phyloP scores from a whole-genome alignment of 371 early-diverging fungal species.

The Mortierella sp. region DNA sequence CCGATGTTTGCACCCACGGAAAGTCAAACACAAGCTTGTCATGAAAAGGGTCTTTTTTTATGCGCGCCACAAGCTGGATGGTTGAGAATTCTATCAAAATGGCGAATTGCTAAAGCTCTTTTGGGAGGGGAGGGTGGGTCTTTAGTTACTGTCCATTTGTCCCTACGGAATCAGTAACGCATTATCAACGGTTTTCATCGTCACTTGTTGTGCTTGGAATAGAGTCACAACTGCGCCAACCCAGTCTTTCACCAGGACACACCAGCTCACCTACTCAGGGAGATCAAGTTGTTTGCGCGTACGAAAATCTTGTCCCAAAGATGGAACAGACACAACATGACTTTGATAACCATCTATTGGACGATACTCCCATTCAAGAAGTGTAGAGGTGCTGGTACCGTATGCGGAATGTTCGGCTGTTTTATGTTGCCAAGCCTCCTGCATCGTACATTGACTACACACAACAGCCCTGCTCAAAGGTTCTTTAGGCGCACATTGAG shows the following conservation, averaged over 20 bases:
- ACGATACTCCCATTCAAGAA: background rate
- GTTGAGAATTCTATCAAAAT: background rate
- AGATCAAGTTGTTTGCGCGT: background rate
- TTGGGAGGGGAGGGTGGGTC: too few species aligned
- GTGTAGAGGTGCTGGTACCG: background rate
- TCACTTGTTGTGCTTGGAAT: background rate
- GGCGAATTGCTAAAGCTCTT: background rate
- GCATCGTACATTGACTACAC: background rate
- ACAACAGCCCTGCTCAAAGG: slow-evolving; percentile 1
- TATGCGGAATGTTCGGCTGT: background rate
- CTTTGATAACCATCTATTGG: background rate
- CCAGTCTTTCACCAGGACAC: background rate
- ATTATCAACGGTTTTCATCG: background rate
- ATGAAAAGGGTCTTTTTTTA: background rate
- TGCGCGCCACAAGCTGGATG: background rate
- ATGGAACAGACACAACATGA: background rate
- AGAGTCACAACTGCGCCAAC: background rate
- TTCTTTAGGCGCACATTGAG: background rate
- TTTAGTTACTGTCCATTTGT: background rate
- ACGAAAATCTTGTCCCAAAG: background rate
- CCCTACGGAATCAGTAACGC: background rate
- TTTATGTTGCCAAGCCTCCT: background rate
- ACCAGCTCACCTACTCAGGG: background rate
- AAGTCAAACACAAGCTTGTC: background rate
- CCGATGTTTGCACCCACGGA: background rate